These are phyloP conservation scores for Psilocybe cyanescens DNA, from an alignment of 768 basidiomycete species.

Conservation along the genomic window DNA sequence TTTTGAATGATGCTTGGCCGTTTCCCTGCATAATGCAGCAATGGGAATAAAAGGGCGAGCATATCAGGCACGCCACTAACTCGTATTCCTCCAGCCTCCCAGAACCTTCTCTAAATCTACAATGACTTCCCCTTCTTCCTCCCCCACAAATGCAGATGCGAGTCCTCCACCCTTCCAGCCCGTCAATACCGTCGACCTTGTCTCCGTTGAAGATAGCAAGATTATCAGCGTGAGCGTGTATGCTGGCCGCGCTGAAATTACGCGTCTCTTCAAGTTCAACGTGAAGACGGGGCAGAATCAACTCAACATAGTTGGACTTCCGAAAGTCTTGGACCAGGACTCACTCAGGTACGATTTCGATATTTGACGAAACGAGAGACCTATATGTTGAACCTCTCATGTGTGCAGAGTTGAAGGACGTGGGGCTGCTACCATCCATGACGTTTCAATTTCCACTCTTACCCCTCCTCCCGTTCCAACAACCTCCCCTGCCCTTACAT, in stretches of 20 bases:
- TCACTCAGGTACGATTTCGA: conserved; percentile 38
- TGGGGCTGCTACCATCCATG: conserved; percentile 49
- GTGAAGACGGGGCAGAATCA: conserved; percentile 45
- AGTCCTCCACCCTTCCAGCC: conserved; percentile 12
- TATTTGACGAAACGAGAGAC: background rate
- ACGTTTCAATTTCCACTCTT: conserved; percentile 37
- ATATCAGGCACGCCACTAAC: background rate
- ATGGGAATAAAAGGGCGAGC: background rate
- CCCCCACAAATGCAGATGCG: background rate
- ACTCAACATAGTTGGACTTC: conserved; percentile 41
- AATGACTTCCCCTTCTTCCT: background rate
- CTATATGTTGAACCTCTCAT: background rate
- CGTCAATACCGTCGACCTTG: conserved; percentile 32
- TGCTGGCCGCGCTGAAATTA: conserved; percentile 44
- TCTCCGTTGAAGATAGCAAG: conserved; percentile 34
- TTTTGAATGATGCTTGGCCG: background rate
- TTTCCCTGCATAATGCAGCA: background rate
- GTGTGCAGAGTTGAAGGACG: conserved; percentile 44
- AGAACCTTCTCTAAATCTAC: background rate
- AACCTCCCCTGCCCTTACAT: conserved; percentile 30
- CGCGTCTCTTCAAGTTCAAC: conserved; percentile 40
- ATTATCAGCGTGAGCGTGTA: conserved; percentile 45
- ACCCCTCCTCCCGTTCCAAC: conserved; percentile 19
- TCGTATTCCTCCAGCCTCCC: background rate
- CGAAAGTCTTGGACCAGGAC: conserved; percentile 38